Conservation (phyloP, 2,329 filamentous ascomycete species). For the Stagonosporopsis rhizophila region DNA sequence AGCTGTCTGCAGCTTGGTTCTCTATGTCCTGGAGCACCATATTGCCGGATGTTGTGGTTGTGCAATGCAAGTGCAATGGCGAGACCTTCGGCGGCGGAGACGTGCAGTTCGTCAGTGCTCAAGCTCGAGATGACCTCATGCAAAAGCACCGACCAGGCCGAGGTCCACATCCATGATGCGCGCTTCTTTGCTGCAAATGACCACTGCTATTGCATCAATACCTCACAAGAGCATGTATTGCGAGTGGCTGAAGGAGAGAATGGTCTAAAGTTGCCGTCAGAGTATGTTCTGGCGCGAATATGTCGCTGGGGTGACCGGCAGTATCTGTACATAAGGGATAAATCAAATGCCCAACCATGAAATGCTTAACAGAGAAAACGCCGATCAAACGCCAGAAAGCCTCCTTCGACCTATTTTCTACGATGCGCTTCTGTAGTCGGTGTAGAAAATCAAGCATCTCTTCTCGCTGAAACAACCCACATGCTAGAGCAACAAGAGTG, state of each 20-base stretch:
- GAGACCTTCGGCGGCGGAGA: conserved; percentile 28
- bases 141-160: conserved; percentile 23
- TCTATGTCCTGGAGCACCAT: conserved; percentile 54
- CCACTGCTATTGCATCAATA: neutral
- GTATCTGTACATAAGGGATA: conserved; percentile 23
- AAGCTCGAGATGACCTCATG: conserved; percentile 38
- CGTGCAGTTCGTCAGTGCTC: conserved; percentile 25
- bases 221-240: neutral
- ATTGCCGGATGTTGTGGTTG: conserved; percentile 8
- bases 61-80: conserved; percentile 28
- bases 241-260: neutral
- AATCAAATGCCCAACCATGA: neutral
- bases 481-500: neutral
- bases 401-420: neutral
- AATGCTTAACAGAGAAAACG: conserved; percentile 10
- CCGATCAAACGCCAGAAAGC: conserved; percentile 1
- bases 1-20: conserved; percentile 38
- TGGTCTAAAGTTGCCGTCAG: conserved; percentile 6
- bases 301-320: conserved; percentile 11
- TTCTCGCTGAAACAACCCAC: neutral
- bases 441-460: too few species aligned
- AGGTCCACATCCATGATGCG: conserved; percentile 16
- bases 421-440: neutral
- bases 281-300: neutral
- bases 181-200: neutral